phyloP scores from a whole-genome alignment of 164 flowering plant species.

The Echeveria elegans region DNA sequence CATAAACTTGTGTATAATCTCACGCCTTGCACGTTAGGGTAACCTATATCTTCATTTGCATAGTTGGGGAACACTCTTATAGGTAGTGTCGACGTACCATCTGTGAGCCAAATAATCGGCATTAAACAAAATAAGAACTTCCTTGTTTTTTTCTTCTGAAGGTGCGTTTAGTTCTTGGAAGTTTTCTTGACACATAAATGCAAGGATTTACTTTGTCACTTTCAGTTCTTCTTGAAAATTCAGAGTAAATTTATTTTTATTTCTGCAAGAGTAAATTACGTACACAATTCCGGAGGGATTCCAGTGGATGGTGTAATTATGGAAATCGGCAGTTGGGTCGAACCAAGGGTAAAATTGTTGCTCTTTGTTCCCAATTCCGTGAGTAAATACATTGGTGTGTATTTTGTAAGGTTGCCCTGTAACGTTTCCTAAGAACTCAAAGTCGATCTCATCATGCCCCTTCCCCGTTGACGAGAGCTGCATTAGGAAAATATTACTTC shows the following conservation, averaged over 20 bases:
- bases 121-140: too few species aligned
- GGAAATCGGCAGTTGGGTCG: conserved; percentile 72
- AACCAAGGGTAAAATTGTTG: conserved; percentile 80
- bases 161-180: too few species aligned
- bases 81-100: conserved; percentile 70
- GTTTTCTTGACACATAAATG: neutral
- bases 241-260: too few species aligned
- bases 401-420: too few species aligned
- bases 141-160: too few species aligned
- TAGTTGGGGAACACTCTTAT: conserved; percentile 68
- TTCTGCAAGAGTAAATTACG: conserved; percentile 21
- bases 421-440: too few species aligned
- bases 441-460: too few species aligned
- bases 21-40: conserved; percentile 70
- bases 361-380: too few species aligned
- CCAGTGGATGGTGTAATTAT: conserved; percentile 90
- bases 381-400: too few species aligned
- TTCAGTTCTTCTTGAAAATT: too few species aligned
- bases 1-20: conserved; percentile 52
- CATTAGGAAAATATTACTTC: too few species aligned
- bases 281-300: conserved; percentile 63
- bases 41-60: conserved; percentile 44
- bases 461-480: too few species aligned
- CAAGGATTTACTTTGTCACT: neutral
- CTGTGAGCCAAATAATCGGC: conserved; percentile 26